A percentile compares a stretch with the other conserved stretches of the same genome.
phyloP scores from a whole-genome alignment of 2,329 filamentous ascomycete genomes.

The Pochonia chlamydosporia region DNA sequence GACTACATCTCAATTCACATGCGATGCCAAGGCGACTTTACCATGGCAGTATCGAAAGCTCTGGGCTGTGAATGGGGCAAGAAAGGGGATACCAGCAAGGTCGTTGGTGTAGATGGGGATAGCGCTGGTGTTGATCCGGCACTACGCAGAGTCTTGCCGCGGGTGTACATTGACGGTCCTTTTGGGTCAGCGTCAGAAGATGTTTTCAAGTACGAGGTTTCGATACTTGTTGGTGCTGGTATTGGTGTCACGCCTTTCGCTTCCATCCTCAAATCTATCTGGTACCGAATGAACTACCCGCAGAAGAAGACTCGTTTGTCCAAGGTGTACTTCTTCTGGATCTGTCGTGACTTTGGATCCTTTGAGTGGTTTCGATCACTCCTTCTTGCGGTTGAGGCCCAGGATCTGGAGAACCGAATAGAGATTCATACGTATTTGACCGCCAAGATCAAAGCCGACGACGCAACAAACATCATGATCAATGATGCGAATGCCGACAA shows the following conservation, averaged over 20 bases:
- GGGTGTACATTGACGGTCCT: slow-evolving; percentile 78
- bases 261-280: slow-evolving; percentile 84
- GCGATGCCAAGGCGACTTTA: slow-evolving; percentile 78
- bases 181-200: slow-evolving; percentile 84
- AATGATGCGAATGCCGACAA: slow-evolving; percentile 81
- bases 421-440: slow-evolving; percentile 88
- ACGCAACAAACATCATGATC: slow-evolving; percentile 89
- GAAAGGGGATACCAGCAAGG: slow-evolving; percentile 49
- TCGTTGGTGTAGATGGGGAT: slow-evolving; percentile 61
- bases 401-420: slow-evolving; percentile 77
- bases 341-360: slow-evolving; percentile 80
- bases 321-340: slow-evolving; percentile 93
- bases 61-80: slow-evolving; percentile 71
- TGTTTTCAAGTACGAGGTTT: slow-evolving; percentile 82
- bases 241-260: slow-evolving; percentile 86
- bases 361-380: slow-evolving; percentile 88
- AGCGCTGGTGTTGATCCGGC: slow-evolving; percentile 59
- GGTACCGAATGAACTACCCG: slow-evolving; percentile 88
- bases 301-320: slow-evolving; percentile 71
- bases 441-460: slow-evolving; percentile 78
- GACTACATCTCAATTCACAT: slow-evolving; percentile 87
- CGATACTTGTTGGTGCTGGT: slow-evolving; percentile 73
- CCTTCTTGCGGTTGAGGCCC: slow-evolving; percentile 77
- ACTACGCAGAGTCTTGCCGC: slow-evolving; percentile 67
- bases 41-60: slow-evolving; percentile 59